Conservation (phyloP, 2,329 filamentous ascomycete species). For the Curvularia spicifera region DNA sequence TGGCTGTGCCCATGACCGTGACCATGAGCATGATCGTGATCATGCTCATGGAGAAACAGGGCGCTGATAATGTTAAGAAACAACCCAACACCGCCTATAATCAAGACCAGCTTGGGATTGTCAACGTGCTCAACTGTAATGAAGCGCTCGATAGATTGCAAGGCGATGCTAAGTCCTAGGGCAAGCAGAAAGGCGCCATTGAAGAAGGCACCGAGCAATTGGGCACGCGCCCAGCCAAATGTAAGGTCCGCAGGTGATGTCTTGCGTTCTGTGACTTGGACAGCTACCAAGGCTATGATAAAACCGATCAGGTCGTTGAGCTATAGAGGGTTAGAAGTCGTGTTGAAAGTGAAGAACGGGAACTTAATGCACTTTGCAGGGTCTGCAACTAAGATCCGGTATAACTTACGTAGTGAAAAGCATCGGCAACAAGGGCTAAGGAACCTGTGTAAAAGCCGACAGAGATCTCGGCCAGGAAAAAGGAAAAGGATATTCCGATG, state of each 20-base stretch:
- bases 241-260: slow-evolving; percentile 66
- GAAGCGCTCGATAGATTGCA: slow-evolving; percentile 77
- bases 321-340: slow-evolving; percentile 48
- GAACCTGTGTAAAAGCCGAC: slow-evolving; percentile 74
- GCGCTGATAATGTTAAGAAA: slow-evolving; percentile 71
- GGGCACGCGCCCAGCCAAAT: slow-evolving; percentile 78
- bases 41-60: slow-evolving; percentile 64
- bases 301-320: slow-evolving; percentile 75
- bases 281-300: slow-evolving; percentile 68
- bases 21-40: slow-evolving; percentile 52
- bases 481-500: slow-evolving; percentile 55
- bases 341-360: no score
- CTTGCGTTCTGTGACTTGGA: slow-evolving; percentile 63
- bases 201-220: slow-evolving; percentile 79
- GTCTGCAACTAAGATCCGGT: not conserved
- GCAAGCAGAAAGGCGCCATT: slow-evolving; percentile 78
- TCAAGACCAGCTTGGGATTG: slow-evolving; percentile 69
- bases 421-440: slow-evolving; percentile 75
- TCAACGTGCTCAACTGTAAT: slow-evolving; percentile 64
- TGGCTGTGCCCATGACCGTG: slow-evolving; percentile 50
- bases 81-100: slow-evolving; percentile 72
- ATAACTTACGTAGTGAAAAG: slow-evolving; percentile 74
- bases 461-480: slow-evolving; percentile 59
- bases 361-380: not conserved
- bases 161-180: slow-evolving; percentile 72